A percentile compares a stretch with the other conserved stretches of the same genome.
Conservation (phyloP, 2,329 filamentous ascomycete genomes). For the Pseudopyrenochaeta lycopersici region DNA sequence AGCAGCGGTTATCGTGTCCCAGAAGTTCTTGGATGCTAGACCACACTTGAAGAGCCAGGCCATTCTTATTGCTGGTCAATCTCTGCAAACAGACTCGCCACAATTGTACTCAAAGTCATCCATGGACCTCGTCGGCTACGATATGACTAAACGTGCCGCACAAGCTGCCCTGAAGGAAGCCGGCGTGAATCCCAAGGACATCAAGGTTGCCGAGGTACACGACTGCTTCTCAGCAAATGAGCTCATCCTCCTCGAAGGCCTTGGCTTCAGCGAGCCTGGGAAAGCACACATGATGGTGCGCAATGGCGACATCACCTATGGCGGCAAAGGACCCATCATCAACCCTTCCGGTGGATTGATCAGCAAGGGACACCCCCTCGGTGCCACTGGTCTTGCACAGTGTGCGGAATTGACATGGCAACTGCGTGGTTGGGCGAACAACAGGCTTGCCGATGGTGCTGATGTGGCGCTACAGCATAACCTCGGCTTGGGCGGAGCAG, state of each 20-base stretch:
- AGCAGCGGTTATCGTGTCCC: slow-evolving; percentile 86
- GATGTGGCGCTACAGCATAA: slow-evolving; percentile 87
- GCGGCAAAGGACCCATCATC: slow-evolving; percentile 75
- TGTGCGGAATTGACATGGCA: slow-evolving; percentile 96
- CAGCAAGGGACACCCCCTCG: slow-evolving; percentile 92
- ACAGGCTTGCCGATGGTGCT: slow-evolving; percentile 74
- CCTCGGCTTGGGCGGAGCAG: slow-evolving; percentile 87
- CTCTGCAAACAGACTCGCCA: slow-evolving; percentile 81
- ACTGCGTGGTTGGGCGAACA: slow-evolving; percentile 93
- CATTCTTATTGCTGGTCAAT: slow-evolving; percentile 85
- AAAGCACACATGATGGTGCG: slow-evolving; percentile 93
- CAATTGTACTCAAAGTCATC: slow-evolving; percentile 78
- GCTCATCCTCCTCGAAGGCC: slow-evolving; percentile 84
- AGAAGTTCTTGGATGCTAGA: slow-evolving; percentile 83
- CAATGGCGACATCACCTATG: slow-evolving; percentile 88
- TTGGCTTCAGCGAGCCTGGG: slow-evolving; percentile 78
- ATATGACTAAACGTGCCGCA: slow-evolving; percentile 80
- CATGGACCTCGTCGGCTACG: slow-evolving; percentile 89
- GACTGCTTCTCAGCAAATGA: slow-evolving; percentile 98
- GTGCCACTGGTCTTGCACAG: slow-evolving; percentile 90
- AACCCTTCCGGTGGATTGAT: slow-evolving; percentile 95
- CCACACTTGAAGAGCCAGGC: slow-evolving; percentile 83
- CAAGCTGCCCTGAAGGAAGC: slow-evolving; percentile 76
- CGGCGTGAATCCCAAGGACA: slow-evolving; percentile 69
- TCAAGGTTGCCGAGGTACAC: slow-evolving; percentile 89